Evolutionary conservation across 164 flowering plant species (phyloP).

Genomic region (Sextonia rubra): DNA sequence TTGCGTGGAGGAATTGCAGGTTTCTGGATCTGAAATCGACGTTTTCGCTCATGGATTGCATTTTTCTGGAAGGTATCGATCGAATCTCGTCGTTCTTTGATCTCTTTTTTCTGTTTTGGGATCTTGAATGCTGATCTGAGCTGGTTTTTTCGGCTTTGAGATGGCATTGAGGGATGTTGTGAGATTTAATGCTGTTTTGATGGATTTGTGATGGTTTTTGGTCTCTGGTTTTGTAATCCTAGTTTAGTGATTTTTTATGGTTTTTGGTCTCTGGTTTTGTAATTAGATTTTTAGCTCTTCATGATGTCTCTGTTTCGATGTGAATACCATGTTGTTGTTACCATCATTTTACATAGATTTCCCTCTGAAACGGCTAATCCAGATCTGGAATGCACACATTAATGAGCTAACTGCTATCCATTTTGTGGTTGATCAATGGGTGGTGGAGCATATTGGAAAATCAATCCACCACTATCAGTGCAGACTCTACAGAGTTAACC

Average conservation of each 20-base stretch:
- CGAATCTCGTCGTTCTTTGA: neutral
- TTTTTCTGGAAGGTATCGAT: too few species aligned
- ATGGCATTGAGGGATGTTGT: neutral
- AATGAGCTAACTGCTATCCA: too few species aligned
- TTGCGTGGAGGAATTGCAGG: neutral
- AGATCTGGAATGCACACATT: too few species aligned
- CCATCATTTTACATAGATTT: too few species aligned
- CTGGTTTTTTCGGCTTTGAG: neutral
- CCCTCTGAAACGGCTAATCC: too few species aligned
- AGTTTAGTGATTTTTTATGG: neutral
- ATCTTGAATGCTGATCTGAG: neutral
- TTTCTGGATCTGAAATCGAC: neutral
- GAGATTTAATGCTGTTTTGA: neutral
- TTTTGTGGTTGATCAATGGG: too few species aligned
- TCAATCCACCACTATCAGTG: too few species aligned
- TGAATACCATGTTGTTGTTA: too few species aligned
- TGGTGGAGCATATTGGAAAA: too few species aligned
- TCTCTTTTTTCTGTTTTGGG: neutral
- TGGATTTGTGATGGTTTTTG: neutral
- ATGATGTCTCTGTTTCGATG: too few species aligned
- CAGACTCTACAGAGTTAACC: too few species aligned
- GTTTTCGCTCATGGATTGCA: neutral
- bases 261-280: neutral
- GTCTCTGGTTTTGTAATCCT: neutral
- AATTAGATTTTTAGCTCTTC: too few species aligned